Base-by-base conservation (phyloP, 805 yeast species). In the Clavispora carvajalis region DNA sequence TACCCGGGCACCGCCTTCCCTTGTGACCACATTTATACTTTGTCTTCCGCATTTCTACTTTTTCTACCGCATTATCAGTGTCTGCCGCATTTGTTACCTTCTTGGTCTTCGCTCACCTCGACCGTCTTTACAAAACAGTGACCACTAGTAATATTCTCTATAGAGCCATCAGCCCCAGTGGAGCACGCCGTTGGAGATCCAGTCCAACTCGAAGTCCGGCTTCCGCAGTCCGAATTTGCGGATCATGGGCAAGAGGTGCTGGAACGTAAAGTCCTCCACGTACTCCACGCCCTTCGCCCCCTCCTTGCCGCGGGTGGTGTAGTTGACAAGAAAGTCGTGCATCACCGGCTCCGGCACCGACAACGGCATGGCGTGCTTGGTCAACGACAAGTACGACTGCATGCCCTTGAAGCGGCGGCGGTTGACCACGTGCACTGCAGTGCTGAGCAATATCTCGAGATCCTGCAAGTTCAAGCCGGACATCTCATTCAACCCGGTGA, bases 381-480 rank as follows among this genome's bases (percentile, higher is more conserved):
- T 45, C 12, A 63, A 60, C 1, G 65, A 46, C 9, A 63, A 60
- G 38, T 44, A 57, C 16, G 62, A 44, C 1, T 48, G 34, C 5
- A 34, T 35, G 11, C 46, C 38, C 19, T 41, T 39, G 7, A 33
- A 15, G 6, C 45, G 19, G 9, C 47, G 37, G 29, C 58, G 46
- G 16, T 56, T 48, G 6, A 62, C 62, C 17, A 62, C 58, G 34
- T 52, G 44, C 26, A 57, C 48, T 5, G 71, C 71, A 2, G 56
- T 42, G 7, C 51, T 46, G 33, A 67, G 46, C 40, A 67, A 54
- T 10, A 66, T 45, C 44, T 62, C 68, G 42, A 64, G 55, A 45
- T 67, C 73, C 40, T 65, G 69, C 54, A 67, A 67, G 41, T 65
- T 66, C 46, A 48, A 53, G 2, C 69, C 71, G n/a, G 69, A 71